A percentile compares a stretch with the other conserved stretches of the same genome.
Evolutionary conservation across 352 stramenopile genomes (phyloP).

Genomic region (Globisporangium radiosum): DNA sequence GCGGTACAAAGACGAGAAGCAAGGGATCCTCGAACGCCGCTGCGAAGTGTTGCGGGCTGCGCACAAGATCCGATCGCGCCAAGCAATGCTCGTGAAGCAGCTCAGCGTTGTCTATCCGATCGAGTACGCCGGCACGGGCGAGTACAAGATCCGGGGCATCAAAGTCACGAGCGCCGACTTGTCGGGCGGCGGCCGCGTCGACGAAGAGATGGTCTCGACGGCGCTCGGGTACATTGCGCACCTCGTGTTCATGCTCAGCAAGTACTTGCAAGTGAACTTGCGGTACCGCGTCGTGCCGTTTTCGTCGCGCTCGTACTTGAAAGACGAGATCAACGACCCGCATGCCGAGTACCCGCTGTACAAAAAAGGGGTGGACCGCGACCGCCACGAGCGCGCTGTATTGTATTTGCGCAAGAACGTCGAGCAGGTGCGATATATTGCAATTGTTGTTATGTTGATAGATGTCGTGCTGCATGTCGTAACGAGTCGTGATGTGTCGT

Average conservation of each 20-base stretch:
- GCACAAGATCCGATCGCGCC: constrained; percentile 76
- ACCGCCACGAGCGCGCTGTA: constrained; percentile 74
- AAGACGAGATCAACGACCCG: constrained; percentile 83
- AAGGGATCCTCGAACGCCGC: constrained; percentile 67
- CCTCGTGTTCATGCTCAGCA: constrained; percentile 85
- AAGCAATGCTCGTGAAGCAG: constrained; percentile 75
- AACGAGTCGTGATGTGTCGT: neutral
- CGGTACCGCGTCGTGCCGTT: constrained; percentile 77
- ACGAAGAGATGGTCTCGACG: constrained; percentile 83
- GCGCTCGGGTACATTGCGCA: constrained; percentile 83
- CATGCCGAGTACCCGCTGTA: constrained; percentile 79
- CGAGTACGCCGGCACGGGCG: constrained; percentile 69
- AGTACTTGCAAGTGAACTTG: constrained; percentile 83
- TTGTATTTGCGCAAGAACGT: constrained; percentile 74
- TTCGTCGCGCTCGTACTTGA: constrained; percentile 74
- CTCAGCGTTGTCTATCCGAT: constrained; percentile 77
- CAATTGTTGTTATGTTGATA: neutral
- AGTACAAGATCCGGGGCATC: constrained; percentile 80
- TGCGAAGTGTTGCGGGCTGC: constrained; percentile 70
- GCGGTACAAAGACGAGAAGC: constrained; percentile 78
- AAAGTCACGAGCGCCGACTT: constrained; percentile 69
- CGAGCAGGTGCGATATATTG: constrained; percentile 53
- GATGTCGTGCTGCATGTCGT: no score
- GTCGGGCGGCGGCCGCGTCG: constrained; percentile 35
- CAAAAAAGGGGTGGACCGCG: constrained; percentile 67